A percentile compares a stretch with the other conserved stretches of the same genome.
Conservation (phyloP, 2,329 filamentous ascomycete species). For the Aspergillus flavus region DNA sequence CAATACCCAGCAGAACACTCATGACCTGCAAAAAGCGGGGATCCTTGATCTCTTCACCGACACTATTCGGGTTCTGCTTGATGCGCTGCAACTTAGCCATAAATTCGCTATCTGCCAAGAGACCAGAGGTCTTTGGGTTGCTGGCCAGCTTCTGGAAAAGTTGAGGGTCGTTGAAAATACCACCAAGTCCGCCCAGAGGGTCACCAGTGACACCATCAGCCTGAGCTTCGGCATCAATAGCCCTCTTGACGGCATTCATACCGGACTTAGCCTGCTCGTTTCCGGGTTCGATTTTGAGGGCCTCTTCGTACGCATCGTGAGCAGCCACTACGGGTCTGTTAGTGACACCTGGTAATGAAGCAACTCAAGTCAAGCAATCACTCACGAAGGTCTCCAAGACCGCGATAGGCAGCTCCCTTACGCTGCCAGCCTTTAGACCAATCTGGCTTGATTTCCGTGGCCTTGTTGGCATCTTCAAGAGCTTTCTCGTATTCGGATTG, state of each 20-base stretch:
- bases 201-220: conserved; percentile 65
- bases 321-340: conserved; percentile 62
- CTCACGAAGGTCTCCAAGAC: conserved; percentile 75
- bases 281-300: conserved; percentile 86
- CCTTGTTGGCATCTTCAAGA: conserved; percentile 88
- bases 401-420: conserved; percentile 89
- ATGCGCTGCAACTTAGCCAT: conserved; percentile 86
- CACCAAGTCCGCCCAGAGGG: conserved; percentile 75
- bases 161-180: conserved; percentile 93
- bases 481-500: conserved; percentile 86
- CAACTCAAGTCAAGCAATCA: conserved; percentile 6
- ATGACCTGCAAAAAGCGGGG: conserved; percentile 92
- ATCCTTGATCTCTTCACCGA: conserved; percentile 81
- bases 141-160: conserved; percentile 85
- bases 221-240: conserved; percentile 75
- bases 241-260: conserved; percentile 79
- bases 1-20: conserved; percentile 88
- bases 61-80: conserved; percentile 76
- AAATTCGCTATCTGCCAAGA: conserved; percentile 81
- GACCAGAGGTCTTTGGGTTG: conserved; percentile 88
- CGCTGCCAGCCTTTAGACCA: conserved; percentile 97
- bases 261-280: conserved; percentile 94
- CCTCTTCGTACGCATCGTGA: conserved; percentile 87
- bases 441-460: conserved; percentile 91
- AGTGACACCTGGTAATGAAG: not conserved